phyloP scores from a whole-genome alignment of 2,329 filamentous ascomycete genomes.

The Botrytis byssoidea region DNA sequence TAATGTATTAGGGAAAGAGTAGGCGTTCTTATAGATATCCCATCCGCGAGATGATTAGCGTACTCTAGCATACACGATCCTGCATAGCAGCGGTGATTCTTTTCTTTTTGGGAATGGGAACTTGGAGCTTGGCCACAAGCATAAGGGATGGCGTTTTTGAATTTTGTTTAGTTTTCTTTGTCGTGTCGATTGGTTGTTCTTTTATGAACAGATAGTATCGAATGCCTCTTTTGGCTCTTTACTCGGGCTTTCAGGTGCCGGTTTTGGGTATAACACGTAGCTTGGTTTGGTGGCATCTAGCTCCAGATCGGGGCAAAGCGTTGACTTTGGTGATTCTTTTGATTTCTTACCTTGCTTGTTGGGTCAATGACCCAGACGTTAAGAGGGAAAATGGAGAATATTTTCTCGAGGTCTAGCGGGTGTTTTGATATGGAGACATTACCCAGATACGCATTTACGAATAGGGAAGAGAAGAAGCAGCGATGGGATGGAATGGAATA shows the following conservation, averaged over 20 bases:
- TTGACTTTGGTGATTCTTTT: neutral
- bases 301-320: neutral
- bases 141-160: neutral
- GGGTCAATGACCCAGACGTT: no score
- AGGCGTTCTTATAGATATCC: slow-evolving; percentile 16
- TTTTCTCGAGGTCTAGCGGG: neutral
- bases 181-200: neutral
- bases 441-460: neutral
- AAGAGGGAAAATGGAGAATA: neutral
- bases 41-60: slow-evolving; percentile 5
- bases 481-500: neutral
- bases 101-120: neutral
- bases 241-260: neutral
- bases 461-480: neutral
- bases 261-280: neutral
- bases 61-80: neutral
- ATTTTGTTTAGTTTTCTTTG: neutral
- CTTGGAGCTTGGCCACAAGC: neutral
- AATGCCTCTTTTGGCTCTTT: neutral
- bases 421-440: neutral
- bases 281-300: neutral
- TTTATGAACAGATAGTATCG: neutral
- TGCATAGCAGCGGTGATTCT: slow-evolving; percentile 12
- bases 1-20: neutral
- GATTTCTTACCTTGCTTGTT: neutral